Base-by-base conservation (phyloP, 129 eudicot genomes). In the Flaveria trinervia region DNA sequence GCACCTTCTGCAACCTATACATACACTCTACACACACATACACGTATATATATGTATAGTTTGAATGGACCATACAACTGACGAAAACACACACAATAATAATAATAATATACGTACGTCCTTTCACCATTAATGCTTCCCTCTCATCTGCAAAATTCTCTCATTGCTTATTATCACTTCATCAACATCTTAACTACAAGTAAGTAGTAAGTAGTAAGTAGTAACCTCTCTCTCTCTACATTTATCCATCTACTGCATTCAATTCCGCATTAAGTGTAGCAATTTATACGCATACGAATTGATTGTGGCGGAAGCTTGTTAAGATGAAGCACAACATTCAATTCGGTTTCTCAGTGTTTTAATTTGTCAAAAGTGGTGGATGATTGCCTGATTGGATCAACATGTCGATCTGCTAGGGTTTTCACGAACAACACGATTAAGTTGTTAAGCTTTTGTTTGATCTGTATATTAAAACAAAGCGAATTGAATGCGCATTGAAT, bases 21-120 rank as follows among this genome's bases (percentile, higher is more conserved):
- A 20, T 10, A 48, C 43, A 41, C 15, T n/a, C 26, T 23, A 23
- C 26, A 23, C 54, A 25, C 45, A 43, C 18, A 51, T 44, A 26
- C n/a, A n/a, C 44, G 13, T 62, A 16, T 67, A 15, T 62, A 16
- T 67, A 15, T 72, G 25, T 67, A 68, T 67, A 20, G 39, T 67
- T 43, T 74, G 84, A 80, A 74, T 75, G 1, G 84, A 80, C 80
- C 60, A 80, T 33, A 67, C 84, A n/a, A 80, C 7, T 56, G 68
- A 59, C 71, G 65, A 39, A 59, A 68, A 70, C 12, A 52, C 59
- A 54, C 72, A 30, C 36, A 30, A 30, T 30, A 51, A 73, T 73
- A 28, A 28, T 28, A 28, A 2, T 28, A 61, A 56, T 71, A 59
- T 59, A 49, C n/a, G 14, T 49, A 43, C 46, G 79, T 73, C 79